phyloP scores from a whole-genome alignment of 1,139 yeast species.

The Scheffersomyces segobiensis region DNA sequence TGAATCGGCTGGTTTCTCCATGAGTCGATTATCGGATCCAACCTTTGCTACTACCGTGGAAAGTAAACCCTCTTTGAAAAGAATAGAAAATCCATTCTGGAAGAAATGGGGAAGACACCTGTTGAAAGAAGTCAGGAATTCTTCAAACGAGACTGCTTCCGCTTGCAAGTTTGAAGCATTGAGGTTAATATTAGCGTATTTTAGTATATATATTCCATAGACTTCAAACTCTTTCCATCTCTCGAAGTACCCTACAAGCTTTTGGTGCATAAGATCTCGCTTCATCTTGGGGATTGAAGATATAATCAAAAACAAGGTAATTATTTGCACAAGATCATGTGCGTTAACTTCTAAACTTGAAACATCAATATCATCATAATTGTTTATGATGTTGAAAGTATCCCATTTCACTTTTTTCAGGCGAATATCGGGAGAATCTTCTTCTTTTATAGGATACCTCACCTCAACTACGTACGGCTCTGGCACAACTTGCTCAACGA shows the following conservation, averaged over 20 bases:
- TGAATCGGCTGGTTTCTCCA: neutral
- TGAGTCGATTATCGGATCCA: neutral
- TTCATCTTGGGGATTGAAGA: slow-evolving; percentile 22
- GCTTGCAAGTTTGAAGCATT: slow-evolving; percentile 18
- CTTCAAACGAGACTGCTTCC: slow-evolving; percentile 27
- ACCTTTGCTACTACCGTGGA: slow-evolving; percentile 2
- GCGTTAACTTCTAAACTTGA: slow-evolving; percentile 34
- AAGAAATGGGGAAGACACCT: slow-evolving; percentile 38
- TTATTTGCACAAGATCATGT: slow-evolving; percentile 25
- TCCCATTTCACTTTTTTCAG: slow-evolving; percentile 25
- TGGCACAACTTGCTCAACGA: slow-evolving; percentile 6
- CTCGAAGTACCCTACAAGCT: slow-evolving; percentile 11
- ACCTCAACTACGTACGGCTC: slow-evolving; percentile 11
- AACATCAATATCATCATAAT: slow-evolving; percentile 30
- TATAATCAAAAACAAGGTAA: slow-evolving; percentile 45
- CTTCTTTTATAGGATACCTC: slow-evolving; percentile 7
- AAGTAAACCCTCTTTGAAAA: slow-evolving; percentile 36
- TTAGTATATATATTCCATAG: slow-evolving; percentile 36
- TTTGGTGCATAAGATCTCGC: slow-evolving; percentile 22
- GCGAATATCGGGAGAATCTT: slow-evolving; percentile 13
- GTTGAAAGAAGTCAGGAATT: slow-evolving; percentile 32
- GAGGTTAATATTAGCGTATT: slow-evolving; percentile 42
- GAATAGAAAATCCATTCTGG: slow-evolving; percentile 27
- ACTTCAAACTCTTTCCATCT: slow-evolving; percentile 38
- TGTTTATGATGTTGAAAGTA: slow-evolving; percentile 15